Conservation (phyloP, 2,329 filamentous ascomycete genomes). For the Xylaria sp. region DNA sequence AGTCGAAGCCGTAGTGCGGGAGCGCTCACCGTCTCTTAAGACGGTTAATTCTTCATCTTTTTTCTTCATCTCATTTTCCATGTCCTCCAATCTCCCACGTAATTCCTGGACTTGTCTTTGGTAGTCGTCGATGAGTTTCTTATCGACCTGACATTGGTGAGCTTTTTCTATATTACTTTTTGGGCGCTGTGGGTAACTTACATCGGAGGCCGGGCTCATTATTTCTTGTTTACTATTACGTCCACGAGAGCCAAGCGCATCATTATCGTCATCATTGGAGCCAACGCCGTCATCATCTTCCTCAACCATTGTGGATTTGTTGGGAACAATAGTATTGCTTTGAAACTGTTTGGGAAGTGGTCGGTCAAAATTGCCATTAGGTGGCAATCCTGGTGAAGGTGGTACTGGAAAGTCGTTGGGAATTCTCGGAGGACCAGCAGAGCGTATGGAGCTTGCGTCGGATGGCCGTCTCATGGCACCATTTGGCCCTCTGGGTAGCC, state of each 20-base stretch:
- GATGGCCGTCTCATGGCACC: conserved; percentile 65
- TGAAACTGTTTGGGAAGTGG: conserved; percentile 91
- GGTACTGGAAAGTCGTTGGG: conserved; percentile 64
- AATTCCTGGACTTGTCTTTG: conserved; percentile 80
- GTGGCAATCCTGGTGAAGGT: conserved; percentile 67
- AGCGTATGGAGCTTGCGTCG: conserved; percentile 70
- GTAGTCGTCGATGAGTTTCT: conserved; percentile 81
- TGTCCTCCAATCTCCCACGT: conserved; percentile 75
- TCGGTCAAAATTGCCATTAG: conserved; percentile 74
- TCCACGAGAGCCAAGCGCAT: conserved; percentile 70
- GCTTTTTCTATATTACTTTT: not conserved
- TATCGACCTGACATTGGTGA: conserved; percentile 65
- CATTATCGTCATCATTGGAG: conserved; percentile 68
- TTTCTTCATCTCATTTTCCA: conserved; percentile 75
- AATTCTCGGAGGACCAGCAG: conserved; percentile 50
- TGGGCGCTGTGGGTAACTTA: conserved; percentile 39
- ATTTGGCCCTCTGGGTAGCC: conserved; percentile 63
- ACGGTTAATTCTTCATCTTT: conserved; percentile 77
- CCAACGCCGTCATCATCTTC: conserved; percentile 82
- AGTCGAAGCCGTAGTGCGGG: conserved; percentile 61
- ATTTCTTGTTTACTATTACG: conserved; percentile 52
- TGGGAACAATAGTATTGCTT: conserved; percentile 95
- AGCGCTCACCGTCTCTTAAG: conserved; percentile 69
- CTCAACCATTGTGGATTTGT: conserved; percentile 97
- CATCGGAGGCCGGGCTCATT: conserved; percentile 54